Conservation (phyloP, 192 early-diverging fungal species). For the Linnemannia elongata region DNA sequence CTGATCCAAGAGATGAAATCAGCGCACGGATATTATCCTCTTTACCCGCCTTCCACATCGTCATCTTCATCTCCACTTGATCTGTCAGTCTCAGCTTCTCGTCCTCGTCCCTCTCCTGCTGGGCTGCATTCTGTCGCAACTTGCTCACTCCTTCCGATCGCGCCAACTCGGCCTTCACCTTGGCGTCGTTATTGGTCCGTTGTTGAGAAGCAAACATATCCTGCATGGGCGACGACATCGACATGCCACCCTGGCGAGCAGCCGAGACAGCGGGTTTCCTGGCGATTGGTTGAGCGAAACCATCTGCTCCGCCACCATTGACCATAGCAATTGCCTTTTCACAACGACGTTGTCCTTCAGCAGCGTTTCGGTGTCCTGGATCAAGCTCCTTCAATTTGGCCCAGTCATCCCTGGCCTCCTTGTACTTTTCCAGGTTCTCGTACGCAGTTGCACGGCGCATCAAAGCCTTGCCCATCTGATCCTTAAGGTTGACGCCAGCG, state of each 20-base stretch:
- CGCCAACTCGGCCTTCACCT: conserved; percentile 26
- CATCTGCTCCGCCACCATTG: conserved; percentile 5
- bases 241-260: not conserved
- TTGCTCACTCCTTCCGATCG: conserved; percentile 70
- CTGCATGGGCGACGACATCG: conserved; percentile 33
- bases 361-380: conserved; percentile 42
- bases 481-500: conserved; percentile 51
- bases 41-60: conserved; percentile 87
- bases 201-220: conserved; percentile 40
- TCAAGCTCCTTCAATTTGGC: conserved; percentile 58
- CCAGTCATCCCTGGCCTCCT: conserved; percentile 75
- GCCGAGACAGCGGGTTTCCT: conserved; percentile 9
- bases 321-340: conserved; percentile 58
- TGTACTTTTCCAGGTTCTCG: conserved; percentile 88
- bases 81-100: conserved; percentile 83
- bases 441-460: conserved; percentile 83
- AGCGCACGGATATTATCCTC: conserved; percentile 93
- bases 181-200: conserved; percentile 24
- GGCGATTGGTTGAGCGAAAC: not conserved
- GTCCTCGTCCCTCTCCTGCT: conserved; percentile 82
- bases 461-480: conserved; percentile 82
- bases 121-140: conserved; percentile 79
- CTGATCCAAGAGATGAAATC: conserved; percentile 80
- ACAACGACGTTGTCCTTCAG: conserved; percentile 64
- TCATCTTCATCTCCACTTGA: conserved; percentile 80